Evolutionary conservation across 1,284 basidiomycete genomes (phyloP).

Genomic region (Vanrija sp.): DNA sequence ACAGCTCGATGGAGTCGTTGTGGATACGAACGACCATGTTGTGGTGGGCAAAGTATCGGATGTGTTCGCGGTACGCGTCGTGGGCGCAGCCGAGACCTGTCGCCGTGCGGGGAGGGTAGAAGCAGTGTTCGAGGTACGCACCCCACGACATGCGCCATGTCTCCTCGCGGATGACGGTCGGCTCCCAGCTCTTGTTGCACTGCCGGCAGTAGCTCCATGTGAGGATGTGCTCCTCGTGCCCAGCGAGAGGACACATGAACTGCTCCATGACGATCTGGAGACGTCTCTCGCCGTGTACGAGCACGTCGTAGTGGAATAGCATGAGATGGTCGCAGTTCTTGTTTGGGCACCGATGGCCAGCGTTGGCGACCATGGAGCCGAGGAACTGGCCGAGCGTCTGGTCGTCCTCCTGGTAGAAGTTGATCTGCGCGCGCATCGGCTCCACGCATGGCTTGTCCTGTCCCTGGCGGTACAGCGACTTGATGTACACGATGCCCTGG

Average conservation of each 20-base stretch:
- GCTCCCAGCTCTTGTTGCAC: slow-evolving; percentile 76
- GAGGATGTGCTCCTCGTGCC: slow-evolving; percentile 66
- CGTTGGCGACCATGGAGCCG: slow-evolving; percentile 64
- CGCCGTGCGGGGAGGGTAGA: slow-evolving; percentile 79
- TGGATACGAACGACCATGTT: slow-evolving; percentile 79
- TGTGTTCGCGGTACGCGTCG: slow-evolving; percentile 89
- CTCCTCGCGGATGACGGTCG: slow-evolving; percentile 85
- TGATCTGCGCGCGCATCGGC: slow-evolving; percentile 62
- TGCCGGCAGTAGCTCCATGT: slow-evolving; percentile 89
- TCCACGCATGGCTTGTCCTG: slow-evolving; percentile 52
- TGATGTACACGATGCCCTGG: slow-evolving; percentile 65
- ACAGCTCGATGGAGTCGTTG: slow-evolving; percentile 73
- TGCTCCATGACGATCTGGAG: slow-evolving; percentile 81
- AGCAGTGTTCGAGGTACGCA: slow-evolving; percentile 48
- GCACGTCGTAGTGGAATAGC: slow-evolving; percentile 80
- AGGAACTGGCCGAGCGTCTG: slow-evolving; percentile 89
- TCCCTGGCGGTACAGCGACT: slow-evolving; percentile 43
- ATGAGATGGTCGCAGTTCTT: slow-evolving; percentile 79
- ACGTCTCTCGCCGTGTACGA: slow-evolving; percentile 80
- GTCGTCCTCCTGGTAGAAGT: slow-evolving; percentile 90
- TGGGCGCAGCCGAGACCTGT: slow-evolving; percentile 69
- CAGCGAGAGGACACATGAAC: slow-evolving; percentile 53
- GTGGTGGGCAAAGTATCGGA: slow-evolving; percentile 76
- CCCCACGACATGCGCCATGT: slow-evolving; percentile 62
- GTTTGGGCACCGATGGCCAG: slow-evolving; percentile 67